Percentiles rank a stretch among this genome's conserved stretches.
These are phyloP conservation scores for Ceraceosorus guamensis DNA, from an alignment of 1,284 basidiomycete species.

Conservation along the genomic window DNA sequence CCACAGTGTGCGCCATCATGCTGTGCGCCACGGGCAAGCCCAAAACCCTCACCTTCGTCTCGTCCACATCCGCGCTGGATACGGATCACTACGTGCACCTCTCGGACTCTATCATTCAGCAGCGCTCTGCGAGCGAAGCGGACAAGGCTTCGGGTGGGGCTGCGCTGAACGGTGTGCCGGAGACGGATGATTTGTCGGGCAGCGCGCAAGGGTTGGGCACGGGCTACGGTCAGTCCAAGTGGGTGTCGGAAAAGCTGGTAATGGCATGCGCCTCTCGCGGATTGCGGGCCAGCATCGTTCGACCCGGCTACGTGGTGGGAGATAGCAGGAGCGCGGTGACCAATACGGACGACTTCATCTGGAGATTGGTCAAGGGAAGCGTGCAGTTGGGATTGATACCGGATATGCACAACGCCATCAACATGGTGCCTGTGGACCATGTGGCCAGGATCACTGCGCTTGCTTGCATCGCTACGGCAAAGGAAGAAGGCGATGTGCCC, in stretches of 20 bases:
- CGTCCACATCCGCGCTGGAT: conserved; percentile 87
- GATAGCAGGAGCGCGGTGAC: conserved; percentile 74
- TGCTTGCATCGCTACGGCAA: conserved; percentile 27
- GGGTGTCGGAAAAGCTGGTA: conserved; percentile 92
- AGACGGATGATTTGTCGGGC: conserved; percentile 84
- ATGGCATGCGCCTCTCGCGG: conserved; percentile 84
- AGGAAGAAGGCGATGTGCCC: conserved; percentile 56
- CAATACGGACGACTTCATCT: conserved; percentile 98
- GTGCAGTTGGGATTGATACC: conserved; percentile 90
- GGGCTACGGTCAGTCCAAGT: conserved; percentile 96
- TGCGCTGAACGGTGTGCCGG: conserved; percentile 63
- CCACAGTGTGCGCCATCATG: conserved; percentile 74
- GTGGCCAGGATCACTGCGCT: conserved; percentile 72
- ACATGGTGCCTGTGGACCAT: conserved; percentile 97
- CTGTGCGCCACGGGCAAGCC: conserved; percentile 67
- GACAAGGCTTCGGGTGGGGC: background rate
- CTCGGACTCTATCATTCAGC: conserved; percentile 57
- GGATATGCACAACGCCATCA: conserved; percentile 95
- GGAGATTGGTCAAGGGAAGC: conserved; percentile 96
- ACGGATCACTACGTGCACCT: conserved; percentile 80
- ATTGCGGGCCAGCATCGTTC: conserved; percentile 75
- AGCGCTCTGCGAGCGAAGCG: conserved; percentile 11
- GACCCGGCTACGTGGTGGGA: conserved; percentile 93
- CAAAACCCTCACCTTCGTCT: conserved; percentile 84
- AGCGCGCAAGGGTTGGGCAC: conserved; percentile 69